phyloP scores from a whole-genome alignment of 805 yeast species.

The Groenewaldozyma tartarivorans region DNA sequence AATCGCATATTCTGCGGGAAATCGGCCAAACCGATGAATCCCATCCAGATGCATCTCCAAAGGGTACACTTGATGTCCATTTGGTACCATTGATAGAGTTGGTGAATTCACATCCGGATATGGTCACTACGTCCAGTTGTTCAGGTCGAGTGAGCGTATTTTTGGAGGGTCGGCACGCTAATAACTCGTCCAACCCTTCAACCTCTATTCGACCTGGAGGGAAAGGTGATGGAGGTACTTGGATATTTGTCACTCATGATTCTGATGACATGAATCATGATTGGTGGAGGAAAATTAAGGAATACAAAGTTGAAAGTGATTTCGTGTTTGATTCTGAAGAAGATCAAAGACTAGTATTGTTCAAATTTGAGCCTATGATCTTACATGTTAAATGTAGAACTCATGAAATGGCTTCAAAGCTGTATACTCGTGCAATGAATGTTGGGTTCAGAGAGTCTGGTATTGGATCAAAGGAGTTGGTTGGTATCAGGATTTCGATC shows the following conservation, averaged over 20 bases:
- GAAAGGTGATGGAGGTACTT: conserved; percentile 75
- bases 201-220: conserved; percentile 49
- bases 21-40: conserved; percentile 35
- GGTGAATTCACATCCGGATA: conserved; percentile 51
- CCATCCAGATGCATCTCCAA: conserved; percentile 52
- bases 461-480: conserved; percentile 67
- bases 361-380: conserved; percentile 78
- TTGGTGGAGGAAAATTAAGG: conserved; percentile 23
- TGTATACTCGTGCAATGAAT: conserved; percentile 65
- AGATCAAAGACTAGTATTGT: conserved; percentile 44
- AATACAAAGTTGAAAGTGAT: conserved; percentile 1
- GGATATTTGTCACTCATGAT: conserved; percentile 76
- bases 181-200: background rate
- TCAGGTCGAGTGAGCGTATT: conserved; percentile 82
- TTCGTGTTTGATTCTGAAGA: no score
- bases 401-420: conserved; percentile 43
- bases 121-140: conserved; percentile 84
- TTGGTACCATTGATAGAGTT: conserved; percentile 64
- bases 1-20: conserved; percentile 42
- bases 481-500: conserved; percentile 68
- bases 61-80: conserved; percentile 70
- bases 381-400: conserved; percentile 74
- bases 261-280: conserved; percentile 32
- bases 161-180: conserved; percentile 55
- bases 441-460: conserved; percentile 87